Conservation (phyloP, 768 basidiomycete genomes). For the Suillus lakei region DNA sequence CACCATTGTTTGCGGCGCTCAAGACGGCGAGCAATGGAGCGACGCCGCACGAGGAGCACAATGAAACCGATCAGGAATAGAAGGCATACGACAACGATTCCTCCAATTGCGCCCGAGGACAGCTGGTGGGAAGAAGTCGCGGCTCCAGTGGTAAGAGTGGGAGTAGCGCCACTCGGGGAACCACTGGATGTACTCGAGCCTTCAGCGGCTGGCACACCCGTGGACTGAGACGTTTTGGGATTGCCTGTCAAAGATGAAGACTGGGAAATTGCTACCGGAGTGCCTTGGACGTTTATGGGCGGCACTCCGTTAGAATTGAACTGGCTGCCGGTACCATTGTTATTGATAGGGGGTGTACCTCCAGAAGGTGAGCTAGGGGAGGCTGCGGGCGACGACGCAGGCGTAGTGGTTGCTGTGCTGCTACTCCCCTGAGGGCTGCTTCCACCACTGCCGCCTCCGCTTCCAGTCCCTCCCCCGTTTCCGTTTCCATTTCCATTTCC, state of each 20-base stretch:
- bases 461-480: not conserved
- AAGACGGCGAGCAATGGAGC: constrained; percentile 46
- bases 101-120: constrained; percentile 53
- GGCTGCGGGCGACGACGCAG: not conserved
- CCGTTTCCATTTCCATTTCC: not conserved
- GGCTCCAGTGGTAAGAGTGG: constrained; percentile 15
- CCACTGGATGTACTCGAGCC: constrained; percentile 16
- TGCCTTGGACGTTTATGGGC: not conserved
- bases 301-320: not conserved
- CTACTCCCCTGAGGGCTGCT: not conserved
- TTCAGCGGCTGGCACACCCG: constrained; percentile 2
- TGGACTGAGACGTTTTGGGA: not conserved
- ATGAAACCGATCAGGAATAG: constrained; percentile 39
- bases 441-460: not conserved
- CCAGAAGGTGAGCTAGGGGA: not conserved
- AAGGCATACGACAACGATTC: constrained; percentile 39
- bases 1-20: constrained; percentile 53
- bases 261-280: not conserved
- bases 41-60: constrained; percentile 51
- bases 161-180: constrained; percentile 17
- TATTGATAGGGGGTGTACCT: not conserved
- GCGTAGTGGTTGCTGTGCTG: not conserved
- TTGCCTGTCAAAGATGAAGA: not conserved
- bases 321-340: not conserved
- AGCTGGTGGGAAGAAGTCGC: constrained; percentile 31